phyloP scores from a whole-genome alignment of 2,329 filamentous ascomycete species.

The Aspergillus latus region DNA sequence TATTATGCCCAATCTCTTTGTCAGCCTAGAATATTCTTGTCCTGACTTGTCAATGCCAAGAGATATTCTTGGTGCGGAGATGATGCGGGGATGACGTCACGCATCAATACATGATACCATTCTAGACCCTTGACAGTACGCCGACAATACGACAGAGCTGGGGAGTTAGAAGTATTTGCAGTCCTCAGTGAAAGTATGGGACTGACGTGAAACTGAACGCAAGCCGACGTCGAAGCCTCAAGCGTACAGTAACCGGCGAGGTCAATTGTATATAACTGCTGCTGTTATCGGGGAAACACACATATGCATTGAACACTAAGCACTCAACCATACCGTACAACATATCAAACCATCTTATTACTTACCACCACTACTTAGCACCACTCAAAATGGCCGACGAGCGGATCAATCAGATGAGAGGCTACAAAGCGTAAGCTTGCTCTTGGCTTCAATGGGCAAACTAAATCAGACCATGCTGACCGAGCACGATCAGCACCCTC shows the following conservation, averaged over 20 bases:
- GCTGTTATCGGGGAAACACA: not conserved
- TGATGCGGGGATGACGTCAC: not conserved
- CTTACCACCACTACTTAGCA: no score
- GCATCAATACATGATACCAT: not conserved
- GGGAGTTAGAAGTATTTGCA: not conserved
- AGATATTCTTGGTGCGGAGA: not conserved
- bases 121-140: not conserved
- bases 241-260: not conserved
- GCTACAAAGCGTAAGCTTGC: conserved; percentile 8
- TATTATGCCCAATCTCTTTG: not conserved
- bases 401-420: conserved; percentile 8
- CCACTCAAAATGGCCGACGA: conserved; percentile 4
- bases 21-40: not conserved
- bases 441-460: not conserved
- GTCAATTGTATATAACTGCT: not conserved
- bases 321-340: not conserved
- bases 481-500: conserved; percentile 11
- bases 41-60: not conserved
- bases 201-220: not conserved
- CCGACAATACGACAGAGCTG: not conserved
- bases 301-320: not conserved
- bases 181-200: not conserved
- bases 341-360: not conserved
- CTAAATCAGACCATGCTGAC: not conserved
- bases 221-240: not conserved